Evolutionary conservation across 1,139 yeast genomes (phyloP), one percentile per base, ranked within the genome.

Genomic region (Kazachstania sp.): DNA sequence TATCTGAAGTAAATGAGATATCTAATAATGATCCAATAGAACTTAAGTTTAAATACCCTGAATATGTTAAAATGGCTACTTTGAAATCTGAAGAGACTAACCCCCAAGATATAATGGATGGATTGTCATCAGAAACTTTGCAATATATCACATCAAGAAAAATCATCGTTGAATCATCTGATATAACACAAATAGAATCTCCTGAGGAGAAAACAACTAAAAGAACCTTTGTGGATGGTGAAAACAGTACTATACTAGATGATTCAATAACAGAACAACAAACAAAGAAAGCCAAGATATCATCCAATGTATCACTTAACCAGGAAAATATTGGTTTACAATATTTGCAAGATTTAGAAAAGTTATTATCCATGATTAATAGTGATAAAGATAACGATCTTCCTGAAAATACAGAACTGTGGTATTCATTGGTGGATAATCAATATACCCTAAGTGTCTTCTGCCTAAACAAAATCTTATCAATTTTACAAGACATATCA

Each of bases 251-350:
- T 4, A 15, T 32, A 5, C 8, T 15, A 11, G 32, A 45, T 8
- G 41, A 39, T 36, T 15, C 18, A 9, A 9, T 15, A n/a, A 32
- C 19, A 15, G 36, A 32, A 32, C 15, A 28, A 19, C n/a, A 11
- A 4, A 7, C 38, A 4, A 60, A 60, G 49, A 54, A 45, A 37
- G 28, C 50, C 2, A 59, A 55, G 37, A 41, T 49, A n/a, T 49
- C 54, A 6, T 44, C 54, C 2, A 53, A 52, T 29, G 51, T 57
- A 11, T 41, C 60, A 4, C 46, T 61, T 26, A 62, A 55, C 42
- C 55, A 54, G 23, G 39, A 47, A 9, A 49, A 53, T 29, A 29
- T 59, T 20, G 57, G 56, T 3, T 41, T 47, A 2, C 59, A 58
- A 42, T 55, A 59, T 43, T 16, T 61, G 7, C 50, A 49, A 19